Conservation (phyloP, 371 early-diverging fungal genomes). For the Blakeslea trispora region DNA sequence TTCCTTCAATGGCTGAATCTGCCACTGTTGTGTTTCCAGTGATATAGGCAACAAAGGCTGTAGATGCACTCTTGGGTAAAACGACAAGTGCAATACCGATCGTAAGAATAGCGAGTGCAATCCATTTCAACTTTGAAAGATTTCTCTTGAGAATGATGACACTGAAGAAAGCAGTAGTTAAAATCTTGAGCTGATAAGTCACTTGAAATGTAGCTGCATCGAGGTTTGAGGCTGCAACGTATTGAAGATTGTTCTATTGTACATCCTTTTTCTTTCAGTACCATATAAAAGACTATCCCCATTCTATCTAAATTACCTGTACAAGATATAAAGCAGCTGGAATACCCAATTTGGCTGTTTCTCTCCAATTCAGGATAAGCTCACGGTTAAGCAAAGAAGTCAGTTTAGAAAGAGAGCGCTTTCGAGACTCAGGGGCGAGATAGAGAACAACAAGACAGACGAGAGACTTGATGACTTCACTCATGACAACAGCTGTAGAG, state of each 20-base stretch:
- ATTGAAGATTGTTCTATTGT: slow-evolving; percentile 86
- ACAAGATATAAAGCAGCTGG: slow-evolving; percentile 92
- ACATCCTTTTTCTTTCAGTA: neutral
- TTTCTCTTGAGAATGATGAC: slow-evolving; percentile 75
- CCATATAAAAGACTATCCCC: neutral
- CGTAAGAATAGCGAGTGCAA: slow-evolving; percentile 79
- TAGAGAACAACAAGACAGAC: slow-evolving; percentile 66
- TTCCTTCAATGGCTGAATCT: slow-evolving; percentile 1
- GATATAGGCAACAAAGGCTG: slow-evolving; percentile 15
- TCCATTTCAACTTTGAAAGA: slow-evolving; percentile 78
- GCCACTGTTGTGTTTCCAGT: slow-evolving; percentile 11
- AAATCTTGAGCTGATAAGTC: slow-evolving; percentile 95
- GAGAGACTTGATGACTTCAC: slow-evolving; percentile 79
- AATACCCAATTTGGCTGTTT: slow-evolving; percentile 63
- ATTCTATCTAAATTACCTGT: no score
- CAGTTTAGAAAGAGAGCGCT: slow-evolving; percentile 29
- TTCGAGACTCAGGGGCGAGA: slow-evolving; percentile 22
- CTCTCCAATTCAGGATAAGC: slow-evolving; percentile 44
- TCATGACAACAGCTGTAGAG: slow-evolving; percentile 88
- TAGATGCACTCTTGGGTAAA: slow-evolving; percentile 34
- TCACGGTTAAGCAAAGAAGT: slow-evolving; percentile 35
- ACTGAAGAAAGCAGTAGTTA: slow-evolving; percentile 93
- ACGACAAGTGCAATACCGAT: slow-evolving; percentile 85
- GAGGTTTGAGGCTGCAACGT: slow-evolving; percentile 84
- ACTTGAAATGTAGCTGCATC: slow-evolving; percentile 97